A percentile compares a stretch with the other conserved stretches of the same genome.
Evolutionary conservation across 2,329 filamentous ascomycete species (phyloP).

Genomic region (Fusarium nodosum): DNA sequence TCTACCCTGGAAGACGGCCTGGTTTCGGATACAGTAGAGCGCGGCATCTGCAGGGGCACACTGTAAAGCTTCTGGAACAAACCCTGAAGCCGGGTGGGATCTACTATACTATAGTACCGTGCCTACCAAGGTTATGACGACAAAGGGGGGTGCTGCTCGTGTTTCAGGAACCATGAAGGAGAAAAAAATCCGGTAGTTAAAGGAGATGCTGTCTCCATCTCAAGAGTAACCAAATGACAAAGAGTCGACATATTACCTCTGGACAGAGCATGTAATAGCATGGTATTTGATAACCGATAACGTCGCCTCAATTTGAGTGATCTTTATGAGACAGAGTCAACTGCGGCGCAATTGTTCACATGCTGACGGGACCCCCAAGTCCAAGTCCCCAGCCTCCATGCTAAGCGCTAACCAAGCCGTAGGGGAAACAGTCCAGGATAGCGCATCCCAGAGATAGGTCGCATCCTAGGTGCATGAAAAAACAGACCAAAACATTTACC

Average conservation of each 20-base stretch:
- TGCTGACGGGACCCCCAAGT: neutral
- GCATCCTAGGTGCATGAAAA: neutral
- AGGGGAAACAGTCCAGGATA: neutral
- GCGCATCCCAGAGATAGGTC: neutral
- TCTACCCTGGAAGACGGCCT: constrained; percentile 8
- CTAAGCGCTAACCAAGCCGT: constrained; percentile 9
- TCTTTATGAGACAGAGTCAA: constrained; percentile 6
- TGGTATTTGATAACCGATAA: constrained; percentile 9
- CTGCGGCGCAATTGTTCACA: constrained; percentile 21
- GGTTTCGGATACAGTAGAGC: constrained; percentile 25
- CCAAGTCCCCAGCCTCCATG: neutral
- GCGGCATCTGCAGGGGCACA: constrained; percentile 1
- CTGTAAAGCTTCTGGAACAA: constrained; percentile 29
- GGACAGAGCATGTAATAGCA: neutral
- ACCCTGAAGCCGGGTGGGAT: constrained; percentile 29
- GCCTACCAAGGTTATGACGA: constrained; percentile 16
- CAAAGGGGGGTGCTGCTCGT: constrained; percentile 18
- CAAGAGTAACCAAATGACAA: constrained; percentile 13
- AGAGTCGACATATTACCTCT: neutral
- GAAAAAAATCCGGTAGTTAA: constrained; percentile 21
- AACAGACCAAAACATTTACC: constrained; percentile 3
- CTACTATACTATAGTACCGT: constrained; percentile 8
- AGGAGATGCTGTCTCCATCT: constrained; percentile 8
- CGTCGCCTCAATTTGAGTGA: neutral
- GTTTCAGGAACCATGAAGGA: constrained; percentile 32